Conservation (phyloP, 169 alveolate genomes). For the Amoebophrya sp. region DNA sequence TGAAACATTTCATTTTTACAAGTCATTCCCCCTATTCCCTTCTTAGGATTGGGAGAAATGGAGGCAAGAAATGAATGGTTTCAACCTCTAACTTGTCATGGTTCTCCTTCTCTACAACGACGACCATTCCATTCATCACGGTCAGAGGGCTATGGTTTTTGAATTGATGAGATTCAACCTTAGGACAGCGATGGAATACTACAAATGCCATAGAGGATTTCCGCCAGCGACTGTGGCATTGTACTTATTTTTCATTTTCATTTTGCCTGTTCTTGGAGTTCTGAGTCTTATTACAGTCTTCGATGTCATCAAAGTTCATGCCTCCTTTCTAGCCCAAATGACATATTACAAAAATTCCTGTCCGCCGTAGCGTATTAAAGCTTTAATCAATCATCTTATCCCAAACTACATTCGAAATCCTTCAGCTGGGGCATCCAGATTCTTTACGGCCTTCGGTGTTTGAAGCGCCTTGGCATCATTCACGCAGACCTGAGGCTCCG, state of each 20-base stretch:
- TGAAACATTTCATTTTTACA: no score
- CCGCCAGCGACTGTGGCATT: background rate
- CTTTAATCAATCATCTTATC: no score
- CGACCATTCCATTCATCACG: background rate
- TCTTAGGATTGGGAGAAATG: background rate
- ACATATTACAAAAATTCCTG: no score
- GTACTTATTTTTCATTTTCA: background rate
- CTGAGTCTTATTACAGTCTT: no score
- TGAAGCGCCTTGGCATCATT: background rate
- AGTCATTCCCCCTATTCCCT: no score
- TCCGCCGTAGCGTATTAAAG: no score
- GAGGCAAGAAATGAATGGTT: background rate
- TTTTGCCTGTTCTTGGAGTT: no score
- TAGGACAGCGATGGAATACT: background rate
- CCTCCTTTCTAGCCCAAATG: no score
- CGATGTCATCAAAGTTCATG: no score
- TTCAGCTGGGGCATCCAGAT: conserved; percentile 14
- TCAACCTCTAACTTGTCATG: background rate
- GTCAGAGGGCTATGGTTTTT: background rate
- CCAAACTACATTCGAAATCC: no score
- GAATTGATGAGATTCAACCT: background rate
- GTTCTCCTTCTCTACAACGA: background rate
- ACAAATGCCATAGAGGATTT: no score
- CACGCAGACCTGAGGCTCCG: conserved; percentile 56
- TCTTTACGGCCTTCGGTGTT: background rate